Evolutionary conservation across 2,329 filamentous ascomycete species (phyloP).

Genomic region (Aspergillus amoenus): DNA sequence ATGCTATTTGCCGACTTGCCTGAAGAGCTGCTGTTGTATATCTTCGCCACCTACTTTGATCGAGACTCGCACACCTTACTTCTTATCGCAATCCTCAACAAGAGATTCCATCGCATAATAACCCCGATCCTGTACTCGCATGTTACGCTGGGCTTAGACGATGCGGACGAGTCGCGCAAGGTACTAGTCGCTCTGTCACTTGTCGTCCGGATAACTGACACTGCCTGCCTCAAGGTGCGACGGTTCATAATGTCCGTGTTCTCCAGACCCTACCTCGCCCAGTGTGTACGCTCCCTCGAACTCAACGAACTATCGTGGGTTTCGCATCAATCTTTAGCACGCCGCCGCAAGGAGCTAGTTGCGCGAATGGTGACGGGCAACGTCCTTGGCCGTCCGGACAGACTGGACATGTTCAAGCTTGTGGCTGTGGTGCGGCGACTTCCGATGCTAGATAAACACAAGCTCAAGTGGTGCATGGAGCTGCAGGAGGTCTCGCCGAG

Average conservation of each 20-base stretch:
- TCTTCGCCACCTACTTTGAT: background rate
- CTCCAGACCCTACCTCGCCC: constrained; percentile 4
- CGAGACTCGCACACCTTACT: background rate
- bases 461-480: constrained; percentile 1
- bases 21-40: constrained; percentile 4
- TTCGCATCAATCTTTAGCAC: background rate
- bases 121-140: constrained; percentile 6
- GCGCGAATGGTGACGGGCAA: background rate
- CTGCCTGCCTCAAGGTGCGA: background rate
- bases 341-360: background rate
- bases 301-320: constrained; percentile 4
- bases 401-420: constrained; percentile 2
- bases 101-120: constrained; percentile 1
- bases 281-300: constrained; percentile 7
- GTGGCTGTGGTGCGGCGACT: constrained; percentile 1
- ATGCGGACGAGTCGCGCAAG: constrained; percentile 6
- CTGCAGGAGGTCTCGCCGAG: constrained; percentile 3
- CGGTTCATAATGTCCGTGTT: constrained; percentile 7
- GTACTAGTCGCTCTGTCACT: background rate
- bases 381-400: background rate
- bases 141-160: background rate
- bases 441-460: constrained; percentile 1
- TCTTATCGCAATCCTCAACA: background rate
- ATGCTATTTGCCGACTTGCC: constrained; percentile 8
- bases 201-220: background rate